Conservation (phyloP, 371 early-diverging fungal species). For the Zychaea mexicana region DNA sequence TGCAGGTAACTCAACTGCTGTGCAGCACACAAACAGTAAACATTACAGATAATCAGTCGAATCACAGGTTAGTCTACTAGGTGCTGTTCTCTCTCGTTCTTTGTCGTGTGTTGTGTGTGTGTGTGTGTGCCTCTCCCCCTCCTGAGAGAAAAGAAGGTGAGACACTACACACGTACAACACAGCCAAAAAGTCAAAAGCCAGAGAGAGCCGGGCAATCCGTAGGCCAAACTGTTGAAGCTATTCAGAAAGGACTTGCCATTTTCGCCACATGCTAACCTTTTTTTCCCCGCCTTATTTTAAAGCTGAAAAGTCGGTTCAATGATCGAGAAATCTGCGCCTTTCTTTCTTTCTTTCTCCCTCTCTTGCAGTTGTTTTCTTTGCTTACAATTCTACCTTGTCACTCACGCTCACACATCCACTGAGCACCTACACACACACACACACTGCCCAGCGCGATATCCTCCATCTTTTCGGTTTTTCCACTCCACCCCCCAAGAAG, state of each 20-base stretch:
- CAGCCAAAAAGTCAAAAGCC: neutral
- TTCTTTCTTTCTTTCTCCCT: constrained; percentile 3
- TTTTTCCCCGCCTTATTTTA: constrained; percentile 11
- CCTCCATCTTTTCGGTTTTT: no score
- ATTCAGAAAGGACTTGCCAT: neutral
- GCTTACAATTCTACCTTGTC: no score
- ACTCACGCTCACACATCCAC: no score
- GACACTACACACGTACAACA: neutral
- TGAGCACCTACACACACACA: no score
- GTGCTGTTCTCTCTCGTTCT: neutral
- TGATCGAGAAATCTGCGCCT: neutral
- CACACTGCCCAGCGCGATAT: neutral
- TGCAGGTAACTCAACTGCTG: constrained; percentile 41
- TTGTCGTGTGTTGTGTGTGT: neutral
- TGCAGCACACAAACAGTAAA: constrained; percentile 36
- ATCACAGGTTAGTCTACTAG: constrained; percentile 7
- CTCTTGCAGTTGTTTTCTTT: neutral
- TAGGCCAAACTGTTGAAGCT: neutral
- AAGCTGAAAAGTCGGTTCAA: neutral
- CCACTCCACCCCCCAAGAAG: no score
- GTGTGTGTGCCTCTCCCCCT: neutral
- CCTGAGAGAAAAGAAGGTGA: neutral
- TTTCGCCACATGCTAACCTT: constrained; percentile 4
- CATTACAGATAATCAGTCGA: constrained; percentile 15
- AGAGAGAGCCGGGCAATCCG: neutral